These are phyloP conservation scores for Halteria grandinella DNA, from an alignment of 73 alveolate genomes.

Conservation along the genomic window DNA sequence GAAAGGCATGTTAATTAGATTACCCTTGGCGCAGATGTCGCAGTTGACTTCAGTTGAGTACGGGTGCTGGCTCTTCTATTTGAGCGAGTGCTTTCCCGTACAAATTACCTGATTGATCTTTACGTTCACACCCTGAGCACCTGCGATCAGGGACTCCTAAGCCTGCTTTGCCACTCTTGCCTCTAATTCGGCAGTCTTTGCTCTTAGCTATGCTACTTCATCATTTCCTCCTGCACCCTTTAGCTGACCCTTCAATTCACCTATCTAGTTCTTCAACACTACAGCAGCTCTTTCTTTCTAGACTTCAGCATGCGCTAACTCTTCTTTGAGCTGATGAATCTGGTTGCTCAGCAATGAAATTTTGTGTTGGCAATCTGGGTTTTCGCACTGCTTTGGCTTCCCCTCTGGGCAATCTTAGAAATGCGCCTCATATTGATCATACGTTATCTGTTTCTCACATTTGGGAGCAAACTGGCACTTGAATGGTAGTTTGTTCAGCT, in stretches of 20 bases:
- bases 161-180: not conserved
- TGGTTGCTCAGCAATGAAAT: not conserved
- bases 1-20: not conserved
- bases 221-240: too few species aligned
- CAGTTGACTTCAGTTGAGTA: not conserved
- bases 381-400: slow-evolving; percentile 5
- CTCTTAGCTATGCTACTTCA: too few species aligned
- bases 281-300: slow-evolving; percentile 2
- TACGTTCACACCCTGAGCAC: not conserved
- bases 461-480: slow-evolving; percentile 33
- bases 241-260: slow-evolving; percentile 18
- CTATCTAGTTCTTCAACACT: slow-evolving; percentile 12
- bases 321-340: not conserved
- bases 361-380: not conserved
- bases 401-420: slow-evolving; percentile 10
- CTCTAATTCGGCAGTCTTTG: too few species aligned
- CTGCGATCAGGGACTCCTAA: not conserved
- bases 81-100: not conserved
- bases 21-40: slow-evolving; percentile 9
- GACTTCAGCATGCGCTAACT: not conserved
- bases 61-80: slow-evolving; percentile 20
- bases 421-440: slow-evolving; percentile 13
- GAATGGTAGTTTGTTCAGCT: slow-evolving; percentile 20
- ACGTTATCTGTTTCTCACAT: slow-evolving; percentile 16
- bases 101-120: slow-evolving; percentile 9